Percentiles rank a stretch among this genome's conserved stretches.
phyloP scores from a whole-genome alignment of 2,329 filamentous ascomycete genomes.

The Epicoccum nigrum region DNA sequence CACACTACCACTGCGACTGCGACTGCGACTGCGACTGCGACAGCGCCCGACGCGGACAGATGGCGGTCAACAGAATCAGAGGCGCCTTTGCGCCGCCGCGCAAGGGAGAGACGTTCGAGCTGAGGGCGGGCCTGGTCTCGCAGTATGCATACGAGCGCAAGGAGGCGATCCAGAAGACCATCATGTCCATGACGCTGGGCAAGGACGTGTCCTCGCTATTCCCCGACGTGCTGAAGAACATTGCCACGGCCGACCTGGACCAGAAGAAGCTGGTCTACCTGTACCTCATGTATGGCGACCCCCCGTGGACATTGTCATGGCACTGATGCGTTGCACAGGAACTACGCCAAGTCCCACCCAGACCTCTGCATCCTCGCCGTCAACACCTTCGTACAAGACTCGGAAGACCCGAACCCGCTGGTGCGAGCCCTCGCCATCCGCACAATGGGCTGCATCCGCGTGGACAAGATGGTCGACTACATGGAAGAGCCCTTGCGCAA shows the following conservation, averaged over 20 bases:
- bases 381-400: conserved; percentile 99
- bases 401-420: conserved; percentile 96
- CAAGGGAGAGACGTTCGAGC: conserved; percentile 98
- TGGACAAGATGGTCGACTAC: conserved; percentile 99
- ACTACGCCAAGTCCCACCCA: conserved; percentile 98
- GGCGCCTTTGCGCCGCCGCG: conserved; percentile 90
- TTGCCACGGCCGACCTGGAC: conserved; percentile 90
- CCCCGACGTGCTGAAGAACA: conserved; percentile 98
- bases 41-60: conserved; percentile 51
- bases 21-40: conserved; percentile 17
- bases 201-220: conserved; percentile 98
- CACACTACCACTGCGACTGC: too few relatives aligned
- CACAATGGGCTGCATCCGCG: conserved; percentile 97
- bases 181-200: conserved; percentile 99
- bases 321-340: conserved; percentile 64
- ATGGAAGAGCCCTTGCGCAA: conserved; percentile 98
- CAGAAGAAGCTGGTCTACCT: conserved; percentile 99
- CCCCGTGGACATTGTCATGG: background rate
- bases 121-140: conserved; percentile 91
- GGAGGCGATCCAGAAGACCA: conserved; percentile 98
- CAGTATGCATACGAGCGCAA: conserved; percentile 99
- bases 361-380: conserved; percentile 98
- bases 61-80: conserved; percentile 96
- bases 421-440: conserved; percentile 93
- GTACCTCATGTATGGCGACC: conserved; percentile 74